phyloP scores from a whole-genome alignment of 768 basidiomycete species.

The Tylopilus subfusipes region DNA sequence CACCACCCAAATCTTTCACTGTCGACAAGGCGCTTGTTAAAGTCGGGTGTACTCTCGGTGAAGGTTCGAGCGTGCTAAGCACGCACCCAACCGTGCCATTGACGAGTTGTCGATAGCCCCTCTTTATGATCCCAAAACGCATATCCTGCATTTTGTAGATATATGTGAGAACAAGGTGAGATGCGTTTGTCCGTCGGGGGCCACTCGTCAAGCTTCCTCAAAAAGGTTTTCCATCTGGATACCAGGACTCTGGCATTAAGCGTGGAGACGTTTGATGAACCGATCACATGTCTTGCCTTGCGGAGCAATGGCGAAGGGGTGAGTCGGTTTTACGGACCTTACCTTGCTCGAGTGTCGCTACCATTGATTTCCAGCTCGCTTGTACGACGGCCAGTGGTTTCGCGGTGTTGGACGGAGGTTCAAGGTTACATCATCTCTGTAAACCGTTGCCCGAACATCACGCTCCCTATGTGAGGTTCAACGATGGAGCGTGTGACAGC shows the following conservation, averaged over 20 bases:
- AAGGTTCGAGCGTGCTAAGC: constrained; percentile 42
- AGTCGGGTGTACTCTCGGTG: constrained; percentile 55
- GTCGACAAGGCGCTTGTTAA: constrained; percentile 44
- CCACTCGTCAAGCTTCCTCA: background rate
- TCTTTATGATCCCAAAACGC: constrained; percentile 53
- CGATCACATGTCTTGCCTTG: constrained; percentile 57
- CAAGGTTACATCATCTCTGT: constrained; percentile 48
- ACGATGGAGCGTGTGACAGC: constrained; percentile 67
- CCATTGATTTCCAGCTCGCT: constrained; percentile 11
- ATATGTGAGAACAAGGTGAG: constrained; percentile 35
- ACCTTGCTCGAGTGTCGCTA: background rate
- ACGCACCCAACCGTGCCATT: background rate
- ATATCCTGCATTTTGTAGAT: constrained; percentile 65
- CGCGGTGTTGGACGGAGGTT: constrained; percentile 12
- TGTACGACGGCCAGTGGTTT: constrained; percentile 24
- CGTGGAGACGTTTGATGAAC: constrained; percentile 49
- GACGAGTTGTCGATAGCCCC: constrained; percentile 42
- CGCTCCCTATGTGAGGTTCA: constrained; percentile 52
- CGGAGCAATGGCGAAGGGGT: constrained; percentile 36
- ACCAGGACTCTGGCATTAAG: constrained; percentile 37
- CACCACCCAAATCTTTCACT: constrained; percentile 16
- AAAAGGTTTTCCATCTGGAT: constrained; percentile 37
- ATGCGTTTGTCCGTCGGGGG: background rate
- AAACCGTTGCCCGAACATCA: constrained; percentile 47
- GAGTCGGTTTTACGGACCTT: background rate